Evolutionary conservation across 1,284 basidiomycete species (phyloP).

Genomic region (Ustilago trichophora): DNA sequence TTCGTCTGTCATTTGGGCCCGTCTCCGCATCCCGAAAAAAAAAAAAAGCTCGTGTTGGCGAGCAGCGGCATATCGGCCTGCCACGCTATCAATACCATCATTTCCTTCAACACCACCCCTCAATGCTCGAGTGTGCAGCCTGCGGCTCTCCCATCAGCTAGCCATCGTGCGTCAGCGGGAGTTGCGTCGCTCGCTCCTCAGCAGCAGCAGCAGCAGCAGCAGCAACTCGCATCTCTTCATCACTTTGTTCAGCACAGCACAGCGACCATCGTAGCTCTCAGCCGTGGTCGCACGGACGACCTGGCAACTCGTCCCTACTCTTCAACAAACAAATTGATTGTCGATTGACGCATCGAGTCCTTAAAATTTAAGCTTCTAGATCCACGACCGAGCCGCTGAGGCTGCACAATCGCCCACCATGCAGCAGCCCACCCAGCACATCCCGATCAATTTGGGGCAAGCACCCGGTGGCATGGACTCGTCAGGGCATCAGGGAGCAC

Average conservation of each 20-base stretch:
- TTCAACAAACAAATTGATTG: no score
- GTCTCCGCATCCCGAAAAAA: conserved; percentile 13
- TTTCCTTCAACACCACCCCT: conserved; percentile 1
- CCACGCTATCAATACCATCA: neutral
- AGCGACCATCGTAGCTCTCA: no score
- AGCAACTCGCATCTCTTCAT: no score
- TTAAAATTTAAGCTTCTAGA: no score
- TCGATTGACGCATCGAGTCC: no score
- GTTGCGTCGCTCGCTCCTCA: conserved; percentile 18
- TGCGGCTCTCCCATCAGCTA: conserved; percentile 24
- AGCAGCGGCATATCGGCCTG: neutral
- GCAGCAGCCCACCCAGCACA: conserved; percentile 33
- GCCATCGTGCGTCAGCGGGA: conserved; percentile 27
- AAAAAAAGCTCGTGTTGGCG: neutral
- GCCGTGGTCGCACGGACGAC: no score
- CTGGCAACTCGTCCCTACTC: no score
- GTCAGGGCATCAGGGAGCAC: conserved; percentile 13
- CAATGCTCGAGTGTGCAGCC: conserved; percentile 21
- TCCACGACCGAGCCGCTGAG: no score
- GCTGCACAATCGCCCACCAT: conserved; percentile 6
- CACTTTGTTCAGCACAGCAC: no score
- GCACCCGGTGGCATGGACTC: conserved; percentile 6
- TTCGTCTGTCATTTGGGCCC: neutral
- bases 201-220: conserved; percentile 4
- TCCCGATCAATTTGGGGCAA: conserved; percentile 28